Evolutionary conservation across 495 filamentous ascomycete species (phyloP), one percentile per base, ranked within the genome.

Genomic region (Diplogelasinospora grovesii): DNA sequence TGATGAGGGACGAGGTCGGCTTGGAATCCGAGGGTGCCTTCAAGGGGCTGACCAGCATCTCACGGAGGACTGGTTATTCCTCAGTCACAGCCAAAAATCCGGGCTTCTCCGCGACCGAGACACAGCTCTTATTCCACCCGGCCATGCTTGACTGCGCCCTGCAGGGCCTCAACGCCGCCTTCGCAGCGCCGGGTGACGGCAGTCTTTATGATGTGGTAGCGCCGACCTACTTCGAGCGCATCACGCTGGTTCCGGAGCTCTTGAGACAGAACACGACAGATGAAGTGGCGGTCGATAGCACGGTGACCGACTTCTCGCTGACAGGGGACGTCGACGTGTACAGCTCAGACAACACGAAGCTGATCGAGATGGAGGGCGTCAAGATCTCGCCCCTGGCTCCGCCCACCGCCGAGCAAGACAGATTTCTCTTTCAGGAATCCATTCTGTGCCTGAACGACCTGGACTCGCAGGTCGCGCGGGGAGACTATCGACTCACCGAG

Each of bases 111-210:
- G n/a, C n/a, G n/a, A n/a, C n/a, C n/a, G n/a, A n/a, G n/a, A n/a
- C n/a, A n/a, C 34, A 6, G 15, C 22, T 53, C 0, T 14, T 59
- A 5, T 8, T 65, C 4, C 61, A 65, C 27, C 61, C 59, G 0
- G 52, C 40, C 0, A 25, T 38, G 0, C 44, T 65, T 5, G 61
- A 65, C 33, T 41, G 36, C 4, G 55, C 57, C 0, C 46, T 63
- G 20, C 59, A 63, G 25, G 31, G 49, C 22, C 24, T 53, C 2
- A 22, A 63, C 6, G 34, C 57, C 1, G 56, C 61, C 0, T 41
- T 43, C 38, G 34, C 20, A 0, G 24, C 19, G 11, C 61, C 59
- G 0, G 32, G 36, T 0, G 56, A 60, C 41, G 53, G 51, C 1
- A 20, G 35, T n/a, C n/a, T n/a, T n/a, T n/a, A n/a, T n/a, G 4